These are phyloP conservation scores for Hypoxylon sp. DNA, from an alignment of 2,329 filamentous ascomycete genomes.

Conservation along the genomic window DNA sequence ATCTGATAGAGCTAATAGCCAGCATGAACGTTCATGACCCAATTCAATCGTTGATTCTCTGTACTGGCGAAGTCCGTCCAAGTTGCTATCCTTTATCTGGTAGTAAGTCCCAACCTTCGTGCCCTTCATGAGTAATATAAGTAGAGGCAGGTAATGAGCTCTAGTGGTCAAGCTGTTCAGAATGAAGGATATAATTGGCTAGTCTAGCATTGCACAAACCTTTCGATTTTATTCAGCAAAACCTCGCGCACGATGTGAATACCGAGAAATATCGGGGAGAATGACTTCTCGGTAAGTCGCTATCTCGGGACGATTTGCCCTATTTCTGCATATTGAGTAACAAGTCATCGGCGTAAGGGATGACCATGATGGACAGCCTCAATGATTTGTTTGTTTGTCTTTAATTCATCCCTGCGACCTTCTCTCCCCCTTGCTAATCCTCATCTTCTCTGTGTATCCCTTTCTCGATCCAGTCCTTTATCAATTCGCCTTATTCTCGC, in stretches of 20 bases:
- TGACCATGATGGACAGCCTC: not conserved
- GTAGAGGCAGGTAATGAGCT: not conserved
- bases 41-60: not conserved
- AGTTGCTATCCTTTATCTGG: not conserved
- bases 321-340: not conserved
- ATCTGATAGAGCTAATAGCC: conserved; percentile 39
- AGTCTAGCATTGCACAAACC: not conserved
- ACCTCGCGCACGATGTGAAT: not conserved
- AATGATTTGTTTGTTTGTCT: not conserved
- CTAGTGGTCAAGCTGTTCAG: not conserved
- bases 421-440: not conserved
- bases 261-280: no score
- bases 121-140: not conserved
- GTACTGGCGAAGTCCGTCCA: not conserved
- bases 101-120: not conserved
- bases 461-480: not conserved
- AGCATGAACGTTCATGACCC: conserved; percentile 37
- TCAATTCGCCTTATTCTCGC: not conserved
- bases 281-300: no score
- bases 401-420: not conserved
- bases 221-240: not conserved
- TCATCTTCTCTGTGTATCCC: not conserved
- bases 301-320: no score
- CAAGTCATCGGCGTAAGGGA: not conserved
- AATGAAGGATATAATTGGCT: not conserved